Percentiles rank a stretch among this genome's conserved stretches.
These are phyloP conservation scores for Sphagnum magellanicum DNA, from an alignment of 228 moss, liverwort and hornwort genomes.

Conservation along the genomic window DNA sequence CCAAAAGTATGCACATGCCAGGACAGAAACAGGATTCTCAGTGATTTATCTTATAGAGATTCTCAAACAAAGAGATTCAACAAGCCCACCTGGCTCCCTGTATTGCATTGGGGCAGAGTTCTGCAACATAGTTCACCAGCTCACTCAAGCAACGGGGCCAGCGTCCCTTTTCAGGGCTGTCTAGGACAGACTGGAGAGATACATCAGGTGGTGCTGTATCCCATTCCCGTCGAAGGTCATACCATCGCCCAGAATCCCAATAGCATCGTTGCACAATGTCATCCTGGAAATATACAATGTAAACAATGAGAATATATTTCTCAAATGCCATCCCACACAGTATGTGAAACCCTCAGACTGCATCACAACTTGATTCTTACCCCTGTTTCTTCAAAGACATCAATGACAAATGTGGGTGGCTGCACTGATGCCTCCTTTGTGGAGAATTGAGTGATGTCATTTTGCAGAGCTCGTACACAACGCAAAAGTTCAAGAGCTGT, in stretches of 20 bases:
- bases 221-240: conserved; percentile 97
- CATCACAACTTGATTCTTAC: conserved; percentile 27
- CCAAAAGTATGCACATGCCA: too few relatives aligned
- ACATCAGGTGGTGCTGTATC: conserved; percentile 82
- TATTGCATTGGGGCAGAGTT: conserved; percentile 83
- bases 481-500: conserved; percentile 91
- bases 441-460: conserved; percentile 73
- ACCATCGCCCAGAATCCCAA: conserved; percentile 98
- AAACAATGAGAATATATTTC: not conserved
- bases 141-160: conserved; percentile 99
- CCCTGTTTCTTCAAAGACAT: conserved; percentile 99
- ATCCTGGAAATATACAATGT: conserved; percentile 44
- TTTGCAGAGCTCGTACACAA: conserved; percentile 88
- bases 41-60: too few relatives aligned
- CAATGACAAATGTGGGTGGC: conserved; percentile 87
- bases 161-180: conserved; percentile 84
- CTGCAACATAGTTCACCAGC: conserved; percentile 90
- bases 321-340: too few relatives aligned
- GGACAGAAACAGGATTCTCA: too few relatives aligned
- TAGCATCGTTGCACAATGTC: conserved; percentile 98
- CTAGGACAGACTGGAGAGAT: conserved; percentile 77
- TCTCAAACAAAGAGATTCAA: too few relatives aligned
- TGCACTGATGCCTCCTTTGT: conserved; percentile 50
- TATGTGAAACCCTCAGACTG: too few relatives aligned
- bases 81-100: conserved; percentile 82